Conservation (phyloP, 163 green algal genomes). For the Scenedesmus sp. region DNA sequence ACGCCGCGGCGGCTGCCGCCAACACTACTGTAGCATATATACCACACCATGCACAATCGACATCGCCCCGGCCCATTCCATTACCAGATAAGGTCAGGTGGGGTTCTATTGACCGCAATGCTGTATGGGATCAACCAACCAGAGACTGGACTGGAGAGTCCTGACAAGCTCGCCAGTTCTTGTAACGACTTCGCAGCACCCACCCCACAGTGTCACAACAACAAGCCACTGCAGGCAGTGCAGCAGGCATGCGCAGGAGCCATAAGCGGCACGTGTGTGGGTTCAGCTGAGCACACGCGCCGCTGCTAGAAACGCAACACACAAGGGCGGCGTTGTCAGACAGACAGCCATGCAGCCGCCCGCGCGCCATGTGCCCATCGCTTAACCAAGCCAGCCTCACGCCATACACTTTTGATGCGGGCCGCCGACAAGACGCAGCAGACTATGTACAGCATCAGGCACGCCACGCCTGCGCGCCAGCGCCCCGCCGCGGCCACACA, state of each 20-base stretch:
- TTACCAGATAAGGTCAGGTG: no score
- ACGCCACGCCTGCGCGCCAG: neutral
- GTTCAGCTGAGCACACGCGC: neutral
- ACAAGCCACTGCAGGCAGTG: neutral
- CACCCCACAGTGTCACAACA: neutral
- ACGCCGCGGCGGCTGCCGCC: no score
- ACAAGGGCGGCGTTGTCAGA: neutral
- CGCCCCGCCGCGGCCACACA: neutral
- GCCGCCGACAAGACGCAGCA: neutral
- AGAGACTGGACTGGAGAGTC: neutral
- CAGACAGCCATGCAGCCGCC: neutral
- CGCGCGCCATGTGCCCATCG: neutral
- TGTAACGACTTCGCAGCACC: neutral
- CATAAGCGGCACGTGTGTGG: neutral
- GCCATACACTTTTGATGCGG: neutral
- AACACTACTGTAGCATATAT: neutral
- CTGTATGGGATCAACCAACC: neutral
- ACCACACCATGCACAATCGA: neutral
- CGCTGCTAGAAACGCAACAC: neutral
- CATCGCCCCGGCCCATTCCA: neutral
- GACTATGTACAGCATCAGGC: neutral
- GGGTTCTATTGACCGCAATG: neutral
- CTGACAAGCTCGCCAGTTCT: neutral
- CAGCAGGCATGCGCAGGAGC: neutral
- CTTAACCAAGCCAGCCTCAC: neutral